These are phyloP conservation scores for Bolboschoenus planiculmis DNA, from an alignment of 176 grass and related monocot species.

Conservation along the genomic window DNA sequence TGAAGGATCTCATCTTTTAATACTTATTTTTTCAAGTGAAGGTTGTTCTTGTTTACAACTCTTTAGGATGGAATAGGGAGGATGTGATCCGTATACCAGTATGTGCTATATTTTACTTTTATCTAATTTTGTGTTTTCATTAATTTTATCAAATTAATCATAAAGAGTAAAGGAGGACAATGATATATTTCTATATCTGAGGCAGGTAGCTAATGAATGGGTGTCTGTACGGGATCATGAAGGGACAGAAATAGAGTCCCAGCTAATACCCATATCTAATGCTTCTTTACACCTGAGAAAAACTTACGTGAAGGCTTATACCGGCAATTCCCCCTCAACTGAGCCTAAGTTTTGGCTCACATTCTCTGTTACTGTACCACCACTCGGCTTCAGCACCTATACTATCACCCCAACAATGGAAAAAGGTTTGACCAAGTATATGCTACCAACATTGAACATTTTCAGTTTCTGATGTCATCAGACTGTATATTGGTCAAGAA, in stretches of 20 bases:
- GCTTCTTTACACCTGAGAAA: slow-evolving; percentile 23
- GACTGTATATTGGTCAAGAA: background rate
- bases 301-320: slow-evolving; percentile 35
- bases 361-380: slow-evolving; percentile 31
- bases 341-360: slow-evolving; percentile 48
- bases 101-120: background rate
- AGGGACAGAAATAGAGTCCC: slow-evolving; percentile 50
- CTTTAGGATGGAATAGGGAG: slow-evolving; percentile 47
- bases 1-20: background rate
- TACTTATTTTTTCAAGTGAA: slow-evolving; percentile 14
- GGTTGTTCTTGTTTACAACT: slow-evolving; percentile 54
- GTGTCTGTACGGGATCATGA: slow-evolving; percentile 33
- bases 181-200: background rate
- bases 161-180: background rate
- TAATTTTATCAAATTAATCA: background rate
- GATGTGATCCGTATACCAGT: slow-evolving; percentile 46
- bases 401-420: slow-evolving; percentile 16
- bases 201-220: slow-evolving; percentile 35
- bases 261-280: slow-evolving; percentile 35
- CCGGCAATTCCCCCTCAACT: slow-evolving; percentile 15
- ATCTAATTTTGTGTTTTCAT: background rate
- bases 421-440: slow-evolving; percentile 11
- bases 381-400: slow-evolving; percentile 41
- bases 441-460: background rate
- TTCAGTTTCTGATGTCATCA: background rate